These are phyloP conservation scores for Dysphania ambrosioides DNA, from an alignment of 148 eudicot species.

Conservation along the genomic window DNA sequence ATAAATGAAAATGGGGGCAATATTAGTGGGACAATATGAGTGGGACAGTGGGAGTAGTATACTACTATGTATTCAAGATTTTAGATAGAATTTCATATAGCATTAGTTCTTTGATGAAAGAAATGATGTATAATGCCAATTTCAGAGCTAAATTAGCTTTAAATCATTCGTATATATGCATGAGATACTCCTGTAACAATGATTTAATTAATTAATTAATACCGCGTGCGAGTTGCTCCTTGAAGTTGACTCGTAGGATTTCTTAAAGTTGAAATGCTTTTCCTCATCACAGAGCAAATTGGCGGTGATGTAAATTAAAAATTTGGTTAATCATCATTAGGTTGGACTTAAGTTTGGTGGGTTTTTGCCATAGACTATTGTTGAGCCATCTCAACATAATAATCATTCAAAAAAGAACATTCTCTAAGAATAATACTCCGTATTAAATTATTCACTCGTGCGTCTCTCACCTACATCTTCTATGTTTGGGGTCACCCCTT, in stretches of 20 bases:
- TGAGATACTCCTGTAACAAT: too few relatives aligned
- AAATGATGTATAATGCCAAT: too few relatives aligned
- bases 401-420: constrained; percentile 11
- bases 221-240: neutral
- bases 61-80: too few relatives aligned
- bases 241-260: neutral
- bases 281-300: constrained; percentile 15
- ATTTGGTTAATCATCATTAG: constrained; percentile 17
- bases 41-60: too few relatives aligned
- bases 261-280: neutral
- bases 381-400: neutral
- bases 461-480: neutral
- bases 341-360: constrained; percentile 22
- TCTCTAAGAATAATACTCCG: constrained; percentile 9
- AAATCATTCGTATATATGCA: too few relatives aligned
- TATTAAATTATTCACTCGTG: neutral
- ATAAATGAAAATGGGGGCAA: too few relatives aligned
- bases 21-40: too few relatives aligned
- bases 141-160: too few relatives aligned
- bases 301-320: neutral
- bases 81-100: too few relatives aligned
- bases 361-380: constrained; percentile 24
- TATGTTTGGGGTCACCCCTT: constrained; percentile 4
- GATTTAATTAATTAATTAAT: neutral
- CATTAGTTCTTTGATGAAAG: too few relatives aligned